Evolutionary conservation across 2,329 filamentous ascomycete genomes (phyloP).

Genomic region (Talaromyces pinophilus): DNA sequence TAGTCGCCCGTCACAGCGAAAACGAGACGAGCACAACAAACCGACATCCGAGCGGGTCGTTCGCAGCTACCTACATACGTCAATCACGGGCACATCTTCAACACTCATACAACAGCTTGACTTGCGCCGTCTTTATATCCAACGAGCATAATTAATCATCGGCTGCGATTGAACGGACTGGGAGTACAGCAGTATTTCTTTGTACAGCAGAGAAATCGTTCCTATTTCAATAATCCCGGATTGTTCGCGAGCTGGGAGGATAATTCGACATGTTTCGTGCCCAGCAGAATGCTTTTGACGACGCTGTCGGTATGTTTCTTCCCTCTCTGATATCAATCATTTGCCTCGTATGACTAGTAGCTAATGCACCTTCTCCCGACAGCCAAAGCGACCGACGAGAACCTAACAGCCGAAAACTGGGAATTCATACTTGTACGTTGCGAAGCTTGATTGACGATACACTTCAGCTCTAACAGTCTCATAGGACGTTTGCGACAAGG

Average conservation of each 20-base stretch:
- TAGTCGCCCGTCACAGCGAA: background rate
- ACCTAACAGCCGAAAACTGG: constrained; percentile 84
- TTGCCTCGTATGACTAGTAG: background rate
- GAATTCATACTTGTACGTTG: constrained; percentile 63
- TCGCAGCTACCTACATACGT: background rate
- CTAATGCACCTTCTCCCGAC: constrained; percentile 20
- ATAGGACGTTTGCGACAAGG: constrained; percentile 63
- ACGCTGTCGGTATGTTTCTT: constrained; percentile 62
- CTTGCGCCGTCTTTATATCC: background rate
- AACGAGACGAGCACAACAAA: background rate
- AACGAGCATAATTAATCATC: background rate
- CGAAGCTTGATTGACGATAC: background rate
- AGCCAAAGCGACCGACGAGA: constrained; percentile 94
- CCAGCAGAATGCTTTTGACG: constrained; percentile 69
- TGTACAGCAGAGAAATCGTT: background rate
- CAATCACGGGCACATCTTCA: constrained; percentile 1
- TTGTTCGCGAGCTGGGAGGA: background rate
- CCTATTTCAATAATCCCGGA: background rate
- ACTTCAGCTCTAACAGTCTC: constrained; percentile 9
- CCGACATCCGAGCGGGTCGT: background rate
- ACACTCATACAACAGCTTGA: background rate
- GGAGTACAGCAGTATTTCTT: background rate
- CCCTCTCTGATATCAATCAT: background rate
- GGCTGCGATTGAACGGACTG: background rate
- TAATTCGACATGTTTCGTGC: constrained; percentile 56